A percentile compares a stretch with the other conserved stretches of the same genome.
Conservation (phyloP, 1,284 basidiomycete genomes). For the Ganoderma lucidum region DNA sequence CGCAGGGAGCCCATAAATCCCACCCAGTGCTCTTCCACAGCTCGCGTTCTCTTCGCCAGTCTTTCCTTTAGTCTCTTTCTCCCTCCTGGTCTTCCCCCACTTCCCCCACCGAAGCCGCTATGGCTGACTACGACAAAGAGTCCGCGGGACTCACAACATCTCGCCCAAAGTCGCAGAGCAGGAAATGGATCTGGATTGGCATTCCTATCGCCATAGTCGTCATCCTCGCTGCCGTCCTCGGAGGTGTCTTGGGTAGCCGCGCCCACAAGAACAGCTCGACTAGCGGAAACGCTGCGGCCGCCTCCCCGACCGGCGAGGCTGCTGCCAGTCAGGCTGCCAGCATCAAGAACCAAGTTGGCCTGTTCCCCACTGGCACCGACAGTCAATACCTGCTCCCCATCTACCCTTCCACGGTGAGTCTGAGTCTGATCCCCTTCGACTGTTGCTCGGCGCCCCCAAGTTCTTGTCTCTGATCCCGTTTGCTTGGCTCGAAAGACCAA, state of each 20-base stretch:
- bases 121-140: constrained; percentile 58
- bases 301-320: constrained; percentile 38
- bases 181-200: constrained; percentile 73
- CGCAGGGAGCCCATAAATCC: constrained; percentile 6
- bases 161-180: constrained; percentile 46
- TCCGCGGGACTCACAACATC: constrained; percentile 69
- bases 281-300: constrained; percentile 29
- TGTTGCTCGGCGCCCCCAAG: neutral
- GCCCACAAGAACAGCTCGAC: constrained; percentile 51
- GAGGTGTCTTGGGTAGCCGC: constrained; percentile 77
- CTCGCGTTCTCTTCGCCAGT: constrained; percentile 20
- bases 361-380: constrained; percentile 81
- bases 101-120: constrained; percentile 11
- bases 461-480: neutral
- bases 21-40: neutral
- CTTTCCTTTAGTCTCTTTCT: constrained; percentile 26
- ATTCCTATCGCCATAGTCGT: constrained; percentile 69
- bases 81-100: neutral
- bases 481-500: constrained; percentile 65
- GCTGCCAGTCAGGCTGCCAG: constrained; percentile 59
- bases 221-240: constrained; percentile 81
- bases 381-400: constrained; percentile 81
- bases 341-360: constrained; percentile 67
- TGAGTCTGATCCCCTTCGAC: constrained; percentile 1
- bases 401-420: constrained; percentile 85